phyloP scores from a whole-genome alignment of 306 rosid species.

The Prunus padus region DNA sequence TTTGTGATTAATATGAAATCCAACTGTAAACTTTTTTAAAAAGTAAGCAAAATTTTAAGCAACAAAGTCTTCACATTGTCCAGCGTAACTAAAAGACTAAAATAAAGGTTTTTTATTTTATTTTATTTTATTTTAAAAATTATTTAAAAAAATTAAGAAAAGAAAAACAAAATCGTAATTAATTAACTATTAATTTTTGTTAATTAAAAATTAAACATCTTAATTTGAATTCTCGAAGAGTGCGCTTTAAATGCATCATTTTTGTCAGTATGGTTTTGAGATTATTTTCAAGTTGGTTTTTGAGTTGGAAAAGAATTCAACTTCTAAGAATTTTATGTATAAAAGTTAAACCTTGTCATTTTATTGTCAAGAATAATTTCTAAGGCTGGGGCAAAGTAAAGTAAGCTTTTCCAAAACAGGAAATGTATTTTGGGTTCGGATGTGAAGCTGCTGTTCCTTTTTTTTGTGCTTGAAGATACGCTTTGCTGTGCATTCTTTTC shows the following conservation, averaged over 20 bases:
- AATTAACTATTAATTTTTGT: not conserved
- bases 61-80: not conserved
- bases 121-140: too few relatives aligned
- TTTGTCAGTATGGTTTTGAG: constrained; percentile 24
- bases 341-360: not conserved
- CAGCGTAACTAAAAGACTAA: not conserved
- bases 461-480: not conserved
- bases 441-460: not conserved
- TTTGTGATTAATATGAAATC: constrained; percentile 35
- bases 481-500: constrained; percentile 8
- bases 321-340: not conserved
- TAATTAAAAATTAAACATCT: not conserved
- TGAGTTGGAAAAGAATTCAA: constrained; percentile 6
- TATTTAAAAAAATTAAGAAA: too few relatives aligned
- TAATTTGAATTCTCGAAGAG: not conserved
- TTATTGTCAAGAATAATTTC: not conserved
- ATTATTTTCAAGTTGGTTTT: constrained; percentile 11
- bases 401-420: not conserved
- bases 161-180: not conserved
- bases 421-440: not conserved
- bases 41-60: not conserved
- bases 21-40: constrained; percentile 7
- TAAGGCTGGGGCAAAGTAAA: not conserved
- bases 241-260: constrained; percentile 24
- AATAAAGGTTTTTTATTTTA: not conserved